Evolutionary conservation across 169 alveolate species (phyloP).

Genomic region (Babesia bovis): DNA sequence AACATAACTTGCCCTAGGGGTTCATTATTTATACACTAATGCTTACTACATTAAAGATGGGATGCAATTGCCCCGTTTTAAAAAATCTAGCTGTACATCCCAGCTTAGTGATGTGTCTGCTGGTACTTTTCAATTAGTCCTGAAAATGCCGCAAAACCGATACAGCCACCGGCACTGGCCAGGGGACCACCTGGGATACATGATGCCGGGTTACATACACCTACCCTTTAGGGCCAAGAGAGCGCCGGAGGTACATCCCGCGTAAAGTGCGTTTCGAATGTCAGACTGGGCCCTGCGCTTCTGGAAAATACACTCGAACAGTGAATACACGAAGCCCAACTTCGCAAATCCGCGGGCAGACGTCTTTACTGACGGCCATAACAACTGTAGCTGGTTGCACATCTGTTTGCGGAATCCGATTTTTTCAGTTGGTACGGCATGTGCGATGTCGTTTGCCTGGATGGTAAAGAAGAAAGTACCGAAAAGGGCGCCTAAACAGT

Average conservation of each 20-base stretch:
- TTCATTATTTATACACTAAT: too few species aligned
- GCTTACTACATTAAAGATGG: background rate
- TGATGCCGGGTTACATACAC: background rate
- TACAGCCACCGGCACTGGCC: conserved; percentile 71
- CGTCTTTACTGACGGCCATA: conserved; percentile 46
- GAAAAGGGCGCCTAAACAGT: conserved; percentile 37
- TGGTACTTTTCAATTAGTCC: conserved; percentile 68
- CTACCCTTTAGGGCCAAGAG: conserved; percentile 69
- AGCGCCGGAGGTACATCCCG: conserved; percentile 82
- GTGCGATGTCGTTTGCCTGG: conserved; percentile 41
- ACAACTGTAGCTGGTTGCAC: conserved; percentile 18
- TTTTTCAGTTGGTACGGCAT: conserved; percentile 20
- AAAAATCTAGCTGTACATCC: background rate
- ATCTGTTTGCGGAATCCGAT: conserved; percentile 26
- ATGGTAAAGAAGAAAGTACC: conserved; percentile 63
- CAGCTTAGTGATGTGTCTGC: conserved; percentile 35
- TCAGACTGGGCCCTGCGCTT: conserved; percentile 66
- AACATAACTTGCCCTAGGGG: background rate
- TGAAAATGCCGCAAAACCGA: conserved; percentile 79
- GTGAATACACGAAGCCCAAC: conserved; percentile 76
- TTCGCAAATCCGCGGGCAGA: conserved; percentile 61
- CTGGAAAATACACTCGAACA: conserved; percentile 73
- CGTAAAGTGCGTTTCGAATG: conserved; percentile 72
- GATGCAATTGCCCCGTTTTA: background rate
- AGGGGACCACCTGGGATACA: conserved; percentile 56